Evolutionary conservation across 2,329 filamentous ascomycete species (phyloP).

Genomic region (Pseudogymnoascus sp.): DNA sequence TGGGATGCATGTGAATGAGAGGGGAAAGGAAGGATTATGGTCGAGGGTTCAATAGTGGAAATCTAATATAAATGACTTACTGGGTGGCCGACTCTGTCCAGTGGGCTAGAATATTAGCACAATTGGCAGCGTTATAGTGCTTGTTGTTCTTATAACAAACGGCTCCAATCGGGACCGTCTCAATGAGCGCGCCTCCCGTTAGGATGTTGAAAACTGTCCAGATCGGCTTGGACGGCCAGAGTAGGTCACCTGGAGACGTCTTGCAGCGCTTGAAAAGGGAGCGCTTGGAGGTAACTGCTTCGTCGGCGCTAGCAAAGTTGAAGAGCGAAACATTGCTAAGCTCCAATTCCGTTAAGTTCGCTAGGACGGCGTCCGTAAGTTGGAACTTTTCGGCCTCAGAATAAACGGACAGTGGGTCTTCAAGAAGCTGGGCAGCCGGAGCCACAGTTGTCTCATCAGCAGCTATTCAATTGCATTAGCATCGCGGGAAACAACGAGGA

Average conservation of each 20-base stretch:
- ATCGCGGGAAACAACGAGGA: not conserved
- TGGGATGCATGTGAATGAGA: not conserved
- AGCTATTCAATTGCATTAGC: not conserved
- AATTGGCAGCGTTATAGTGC: constrained; percentile 10
- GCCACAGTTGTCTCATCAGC: not conserved
- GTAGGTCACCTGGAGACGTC: constrained; percentile 17
- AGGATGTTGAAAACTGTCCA: constrained; percentile 41
- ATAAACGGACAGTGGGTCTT: not conserved
- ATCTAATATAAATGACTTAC: constrained; percentile 14
- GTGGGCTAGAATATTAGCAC: constrained; percentile 18
- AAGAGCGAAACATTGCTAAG: constrained; percentile 14
- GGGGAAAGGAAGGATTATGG: constrained; percentile 21
- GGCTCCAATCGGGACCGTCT: constrained; percentile 16
- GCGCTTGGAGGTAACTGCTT: not conserved
- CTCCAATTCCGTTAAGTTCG: constrained; percentile 13
- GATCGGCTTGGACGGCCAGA: constrained; percentile 38
- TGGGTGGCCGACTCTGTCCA: constrained; percentile 32
- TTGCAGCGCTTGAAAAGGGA: constrained; percentile 16
- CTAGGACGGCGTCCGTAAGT: constrained; percentile 17
- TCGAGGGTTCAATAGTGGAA: constrained; percentile 14
- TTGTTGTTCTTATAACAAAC: constrained; percentile 11
- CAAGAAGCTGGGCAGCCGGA: not conserved
- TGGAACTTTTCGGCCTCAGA: constrained; percentile 15
- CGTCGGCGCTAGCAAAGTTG: constrained; percentile 10
- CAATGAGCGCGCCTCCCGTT: constrained; percentile 34